Evolutionary conservation across 345 rosid genomes (phyloP).

Genomic region (Lumnitzera littorea): DNA sequence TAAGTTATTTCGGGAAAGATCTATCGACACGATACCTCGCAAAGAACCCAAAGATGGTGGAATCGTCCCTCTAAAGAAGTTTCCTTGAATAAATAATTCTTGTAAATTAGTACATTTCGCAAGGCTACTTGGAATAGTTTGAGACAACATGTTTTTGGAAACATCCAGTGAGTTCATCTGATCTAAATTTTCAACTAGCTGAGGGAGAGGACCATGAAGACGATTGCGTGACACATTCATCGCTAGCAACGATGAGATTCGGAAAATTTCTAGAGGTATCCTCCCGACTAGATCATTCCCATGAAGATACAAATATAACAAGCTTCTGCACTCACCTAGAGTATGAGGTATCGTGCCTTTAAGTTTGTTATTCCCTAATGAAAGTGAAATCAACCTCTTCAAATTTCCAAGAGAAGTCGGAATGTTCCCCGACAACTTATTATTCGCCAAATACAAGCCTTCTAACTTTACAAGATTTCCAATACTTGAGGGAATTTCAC

Average conservation of each 20-base stretch:
- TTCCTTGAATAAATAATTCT: constrained; percentile 3
- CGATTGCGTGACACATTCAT: constrained; percentile 17
- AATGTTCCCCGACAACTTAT: constrained; percentile 6
- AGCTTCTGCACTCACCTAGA: constrained; percentile 7
- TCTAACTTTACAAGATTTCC: background rate
- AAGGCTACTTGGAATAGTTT: constrained; percentile 16
- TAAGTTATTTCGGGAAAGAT: constrained; percentile 22
- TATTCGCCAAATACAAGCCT: background rate
- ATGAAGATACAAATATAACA: constrained; percentile 7
- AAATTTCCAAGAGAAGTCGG: constrained; percentile 17
- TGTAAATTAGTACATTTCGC: constrained; percentile 2
- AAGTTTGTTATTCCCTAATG: constrained; percentile 6
- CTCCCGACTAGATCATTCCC: constrained; percentile 16
- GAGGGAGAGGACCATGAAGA: constrained; percentile 8
- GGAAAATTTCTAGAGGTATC: constrained; percentile 11
- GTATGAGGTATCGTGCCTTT: constrained; percentile 18
- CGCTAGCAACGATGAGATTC: constrained; percentile 8
- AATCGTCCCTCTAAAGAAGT: constrained; percentile 14
- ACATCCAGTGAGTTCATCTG: constrained; percentile 8
- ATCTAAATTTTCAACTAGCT: constrained; percentile 9
- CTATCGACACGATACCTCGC: constrained; percentile 4
- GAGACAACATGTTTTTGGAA: constrained; percentile 14
- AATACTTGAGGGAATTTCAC: background rate
- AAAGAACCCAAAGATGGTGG: constrained; percentile 11
- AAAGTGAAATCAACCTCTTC: background rate